Base-by-base conservation (phyloP, 2,329 filamentous ascomycete genomes). In the Aspergillus sergii region DNA sequence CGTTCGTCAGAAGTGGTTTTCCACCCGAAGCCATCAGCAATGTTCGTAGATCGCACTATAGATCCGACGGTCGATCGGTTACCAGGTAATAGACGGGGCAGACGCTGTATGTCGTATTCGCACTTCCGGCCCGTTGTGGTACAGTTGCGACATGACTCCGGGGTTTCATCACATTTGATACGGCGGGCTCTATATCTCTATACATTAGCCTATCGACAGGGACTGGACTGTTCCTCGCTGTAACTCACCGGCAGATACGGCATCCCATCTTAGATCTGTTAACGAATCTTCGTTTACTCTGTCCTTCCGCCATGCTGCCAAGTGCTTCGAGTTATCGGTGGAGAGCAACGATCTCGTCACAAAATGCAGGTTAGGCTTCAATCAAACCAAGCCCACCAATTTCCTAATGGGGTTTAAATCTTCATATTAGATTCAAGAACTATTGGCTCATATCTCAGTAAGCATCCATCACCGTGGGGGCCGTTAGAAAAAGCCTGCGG, bases 151-250 rank as follows among this genome's bases (percentile, higher is more conserved):
- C 68, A 70, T 10, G 46, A 45, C 1, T 60, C 65, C n/a, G 61
- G 67, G 9, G 39, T 53, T 41, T 70, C 68, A 26, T 70, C 68
- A 46, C 67, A 70, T 63, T 70, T 70, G 23, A 71, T 57, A 16
- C 21, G n/a, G 8, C 34, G 30, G 11, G 16, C 14, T 36, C 34
- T 36, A 2, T 14, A 14, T 36, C 34, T 36, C 34, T 14, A 0
- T 5, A 0, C 34, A 36, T 36, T 36, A 36, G 34, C 34, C 34
- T 1, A 34, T 12, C 32, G 4, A 0, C 32, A 14, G 34, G 12
- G 4, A 36, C 12, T 0, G 11, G 34, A 6, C 12, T 12, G 34
- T 2, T 14, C 12, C 34, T 36, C 34, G 12, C 53, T 8, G 12
- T 2, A 4, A 19, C 58, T 55, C 39, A 60, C 58, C 58, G 58